phyloP scores from a whole-genome alignment of 2,329 filamentous ascomycete genomes.

The Talaromyces piceae region DNA sequence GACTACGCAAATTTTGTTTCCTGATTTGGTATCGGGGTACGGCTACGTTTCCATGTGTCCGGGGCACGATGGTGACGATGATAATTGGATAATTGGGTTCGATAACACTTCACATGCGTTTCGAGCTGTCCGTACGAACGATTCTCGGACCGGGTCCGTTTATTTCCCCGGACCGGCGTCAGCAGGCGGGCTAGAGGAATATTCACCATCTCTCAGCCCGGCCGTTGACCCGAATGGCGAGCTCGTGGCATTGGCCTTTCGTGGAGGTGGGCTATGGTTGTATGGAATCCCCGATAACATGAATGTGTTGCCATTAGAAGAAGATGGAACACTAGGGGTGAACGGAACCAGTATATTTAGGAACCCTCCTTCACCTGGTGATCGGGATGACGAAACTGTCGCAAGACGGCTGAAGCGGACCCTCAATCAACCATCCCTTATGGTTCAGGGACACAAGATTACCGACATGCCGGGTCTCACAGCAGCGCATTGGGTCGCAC shows the following conservation, averaged over 20 bases:
- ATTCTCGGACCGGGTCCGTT: conserved; percentile 66
- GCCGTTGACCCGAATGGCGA: conserved; percentile 63
- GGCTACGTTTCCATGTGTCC: conserved; percentile 65
- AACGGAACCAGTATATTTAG: conserved; percentile 1
- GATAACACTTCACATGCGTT: conserved; percentile 71
- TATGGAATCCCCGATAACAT: conserved; percentile 71
- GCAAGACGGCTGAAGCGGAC: conserved; percentile 26
- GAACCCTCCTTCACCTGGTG: conserved; percentile 10
- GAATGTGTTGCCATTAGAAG: conserved; percentile 41
- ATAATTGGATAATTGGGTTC: conserved; percentile 70
- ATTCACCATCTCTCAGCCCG: conserved; percentile 62
- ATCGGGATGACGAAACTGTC: neutral
- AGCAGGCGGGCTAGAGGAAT: conserved; percentile 44
- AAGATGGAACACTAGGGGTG: neutral
- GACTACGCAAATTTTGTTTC: conserved; percentile 80
- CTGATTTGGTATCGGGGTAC: conserved; percentile 70
- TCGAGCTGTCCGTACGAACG: conserved; percentile 66
- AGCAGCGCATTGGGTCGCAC: conserved; percentile 64
- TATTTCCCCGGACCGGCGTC: conserved; percentile 65
- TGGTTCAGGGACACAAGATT: conserved; percentile 61
- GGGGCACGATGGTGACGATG: conserved; percentile 47
- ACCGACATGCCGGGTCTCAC: conserved; percentile 59
- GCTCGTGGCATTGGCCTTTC: conserved; percentile 65
- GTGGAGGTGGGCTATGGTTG: conserved; percentile 65
- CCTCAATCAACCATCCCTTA: conserved; percentile 52